Conservation (phyloP, 257 asterid species). For the Primulina eburnea region DNA sequence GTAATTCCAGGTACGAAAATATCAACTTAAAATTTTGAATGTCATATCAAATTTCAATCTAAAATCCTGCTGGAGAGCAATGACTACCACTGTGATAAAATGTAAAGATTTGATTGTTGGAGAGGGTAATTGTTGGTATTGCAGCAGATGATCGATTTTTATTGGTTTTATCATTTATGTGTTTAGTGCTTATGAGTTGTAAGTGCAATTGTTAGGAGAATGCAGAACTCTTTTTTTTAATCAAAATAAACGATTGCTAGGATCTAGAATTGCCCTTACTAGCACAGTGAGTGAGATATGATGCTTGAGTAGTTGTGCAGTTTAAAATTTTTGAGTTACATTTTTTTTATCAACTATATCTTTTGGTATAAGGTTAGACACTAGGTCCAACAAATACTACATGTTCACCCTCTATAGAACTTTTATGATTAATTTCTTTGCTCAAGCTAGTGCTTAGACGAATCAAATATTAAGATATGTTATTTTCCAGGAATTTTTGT, state of each 20-base stretch:
- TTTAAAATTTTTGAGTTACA: background rate
- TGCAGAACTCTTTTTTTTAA: background rate
- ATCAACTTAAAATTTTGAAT: background rate
- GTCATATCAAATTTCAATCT: background rate
- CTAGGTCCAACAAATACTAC: background rate
- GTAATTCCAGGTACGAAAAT: constrained; percentile 80
- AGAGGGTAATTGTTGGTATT: background rate
- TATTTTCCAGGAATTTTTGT: constrained; percentile 83
- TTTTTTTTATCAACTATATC: background rate
- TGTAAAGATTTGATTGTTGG: background rate
- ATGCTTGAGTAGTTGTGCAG: background rate
- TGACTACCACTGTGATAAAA: background rate
- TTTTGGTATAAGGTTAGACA: too few species aligned
- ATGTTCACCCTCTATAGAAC: background rate
- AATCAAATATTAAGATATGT: constrained; percentile 1
- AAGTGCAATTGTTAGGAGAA: background rate
- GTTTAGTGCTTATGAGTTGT: background rate
- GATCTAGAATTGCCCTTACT: background rate
- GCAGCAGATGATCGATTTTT: background rate
- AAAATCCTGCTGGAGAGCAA: background rate
- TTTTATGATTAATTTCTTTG: background rate
- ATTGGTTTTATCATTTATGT: background rate
- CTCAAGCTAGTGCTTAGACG: background rate
- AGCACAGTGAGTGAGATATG: background rate
- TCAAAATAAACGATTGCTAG: background rate